Conservation (phyloP, 2,329 filamentous ascomycete species). For the Botrytis galanthina region DNA sequence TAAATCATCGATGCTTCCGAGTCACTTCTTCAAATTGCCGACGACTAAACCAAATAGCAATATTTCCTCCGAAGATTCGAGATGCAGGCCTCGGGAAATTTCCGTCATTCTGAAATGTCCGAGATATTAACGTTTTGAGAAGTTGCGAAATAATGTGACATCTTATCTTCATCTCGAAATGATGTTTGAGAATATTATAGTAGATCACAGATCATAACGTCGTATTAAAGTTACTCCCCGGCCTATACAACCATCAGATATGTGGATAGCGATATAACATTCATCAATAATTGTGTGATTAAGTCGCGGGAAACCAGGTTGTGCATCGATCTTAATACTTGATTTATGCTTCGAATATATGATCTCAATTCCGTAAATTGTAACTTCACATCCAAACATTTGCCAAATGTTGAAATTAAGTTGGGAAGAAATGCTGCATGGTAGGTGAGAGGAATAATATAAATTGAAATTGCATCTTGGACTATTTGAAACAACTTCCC, state of each 20-base stretch:
- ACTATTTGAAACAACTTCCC: constrained; percentile 20
- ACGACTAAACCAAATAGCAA: background rate
- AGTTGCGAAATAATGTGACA: background rate
- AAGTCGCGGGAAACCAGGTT: background rate
- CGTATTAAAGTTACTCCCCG: background rate
- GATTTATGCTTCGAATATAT: constrained; percentile 3
- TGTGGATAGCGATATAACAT: background rate
- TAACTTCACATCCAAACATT: background rate
- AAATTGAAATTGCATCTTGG: background rate
- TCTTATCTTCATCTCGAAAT: background rate
- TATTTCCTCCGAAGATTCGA: background rate
- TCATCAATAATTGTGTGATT: background rate
- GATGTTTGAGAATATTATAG: background rate
- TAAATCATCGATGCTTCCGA: background rate
- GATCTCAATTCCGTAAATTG: background rate
- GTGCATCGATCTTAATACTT: background rate
- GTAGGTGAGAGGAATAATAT: background rate
- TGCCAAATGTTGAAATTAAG: background rate
- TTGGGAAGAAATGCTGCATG: constrained; percentile 1
- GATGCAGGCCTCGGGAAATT: background rate
- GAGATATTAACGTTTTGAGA: background rate
- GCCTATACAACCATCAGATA: background rate
- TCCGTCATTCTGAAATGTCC: background rate
- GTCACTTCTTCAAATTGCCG: background rate
- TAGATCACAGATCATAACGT: background rate